Base-by-base conservation (phyloP, 192 early-diverging fungal genomes). In the Entomortierella lignicola region DNA sequence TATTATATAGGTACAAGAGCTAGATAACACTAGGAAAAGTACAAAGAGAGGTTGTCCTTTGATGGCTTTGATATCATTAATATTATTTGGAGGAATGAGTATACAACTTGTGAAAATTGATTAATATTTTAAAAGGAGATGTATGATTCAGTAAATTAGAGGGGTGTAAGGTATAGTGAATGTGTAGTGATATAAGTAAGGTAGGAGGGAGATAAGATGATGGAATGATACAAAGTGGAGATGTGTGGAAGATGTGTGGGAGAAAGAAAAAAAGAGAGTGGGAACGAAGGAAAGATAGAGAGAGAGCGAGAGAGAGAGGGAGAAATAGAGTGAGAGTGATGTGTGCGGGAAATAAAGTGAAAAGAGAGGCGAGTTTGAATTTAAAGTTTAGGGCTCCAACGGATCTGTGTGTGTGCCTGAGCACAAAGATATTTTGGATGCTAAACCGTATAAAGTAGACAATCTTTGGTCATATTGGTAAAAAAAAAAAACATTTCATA, bases 381-480 rank as follows among this genome's bases (percentile, higher is more conserved):
- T 20, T 4, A 47, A 47, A 4, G 5, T 47, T 51, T 2, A 11
- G 44, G 5, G 44, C 4, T 47, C 44, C 34, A 37, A 37, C 34
- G 34, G 34, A 37, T 37, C 34, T 37, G 34, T 42, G 39, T 42
- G 39, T 13, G 6, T 47, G 15, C 44, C 20, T 47, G 43, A 51
- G 26, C 50, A 37, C 47, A 31, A 13, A 31, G 20, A 30, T 21
- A 50, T 43, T 32, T 57, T 43, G 12, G 25, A 20, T 5, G 30
- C 66, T 58, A 69, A 23, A n/a, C 66, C 66, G 15, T 34, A 39
- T 69, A 23, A 51, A 69, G 66, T 69, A 44, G 43, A 69, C 66
- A 69, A 69, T 59, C 0, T 26, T 1, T 29, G 26, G 15, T 31
- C 53, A 20, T 55, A 21, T 44, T 12, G 42, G 17, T 44, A 44